Conservation (phyloP, 768 basidiomycete genomes). For the Russula sp. region DNA sequence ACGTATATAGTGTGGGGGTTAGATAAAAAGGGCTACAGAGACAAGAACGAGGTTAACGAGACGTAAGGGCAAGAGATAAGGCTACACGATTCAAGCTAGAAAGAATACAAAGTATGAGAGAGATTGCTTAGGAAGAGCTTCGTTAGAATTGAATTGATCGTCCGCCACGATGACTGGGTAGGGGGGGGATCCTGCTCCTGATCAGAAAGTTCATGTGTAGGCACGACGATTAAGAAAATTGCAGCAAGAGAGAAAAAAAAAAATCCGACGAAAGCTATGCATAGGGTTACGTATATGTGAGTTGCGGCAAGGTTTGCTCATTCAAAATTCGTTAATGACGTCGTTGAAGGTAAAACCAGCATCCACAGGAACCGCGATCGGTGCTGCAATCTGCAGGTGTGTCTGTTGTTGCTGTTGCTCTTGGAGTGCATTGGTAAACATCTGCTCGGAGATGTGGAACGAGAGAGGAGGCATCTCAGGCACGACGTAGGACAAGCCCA, state of each 20-base stretch:
- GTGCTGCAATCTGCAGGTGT: conserved; percentile 7
- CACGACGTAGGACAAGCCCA: conserved; percentile 16
- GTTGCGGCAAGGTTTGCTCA: background rate
- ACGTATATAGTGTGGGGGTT: background rate
- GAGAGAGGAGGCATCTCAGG: conserved; percentile 15
- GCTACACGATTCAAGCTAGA: conserved; percentile 13
- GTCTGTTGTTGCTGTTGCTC: conserved; percentile 1
- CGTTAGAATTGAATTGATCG: background rate
- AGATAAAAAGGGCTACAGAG: conserved; percentile 16
- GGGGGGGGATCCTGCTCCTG: background rate
- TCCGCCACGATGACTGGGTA: conserved; percentile 9
- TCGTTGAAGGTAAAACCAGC: conserved; percentile 20
- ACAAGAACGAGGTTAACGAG: background rate
- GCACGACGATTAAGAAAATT: background rate
- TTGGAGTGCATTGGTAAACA: conserved; percentile 11
- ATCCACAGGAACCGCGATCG: conserved; percentile 9
- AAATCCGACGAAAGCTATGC: conserved; percentile 10
- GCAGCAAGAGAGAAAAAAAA: background rate
- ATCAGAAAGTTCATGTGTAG: conserved; percentile 10
- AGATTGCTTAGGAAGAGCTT: background rate
- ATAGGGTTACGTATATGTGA: background rate
- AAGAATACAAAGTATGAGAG: conserved; percentile 7
- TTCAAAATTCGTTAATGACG: conserved; percentile 20
- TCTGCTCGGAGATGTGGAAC: conserved; percentile 10
- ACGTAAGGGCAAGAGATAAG: conserved; percentile 7